phyloP scores from a whole-genome alignment of 2,329 filamentous ascomycete species.

The Diaporthe humulicola region DNA sequence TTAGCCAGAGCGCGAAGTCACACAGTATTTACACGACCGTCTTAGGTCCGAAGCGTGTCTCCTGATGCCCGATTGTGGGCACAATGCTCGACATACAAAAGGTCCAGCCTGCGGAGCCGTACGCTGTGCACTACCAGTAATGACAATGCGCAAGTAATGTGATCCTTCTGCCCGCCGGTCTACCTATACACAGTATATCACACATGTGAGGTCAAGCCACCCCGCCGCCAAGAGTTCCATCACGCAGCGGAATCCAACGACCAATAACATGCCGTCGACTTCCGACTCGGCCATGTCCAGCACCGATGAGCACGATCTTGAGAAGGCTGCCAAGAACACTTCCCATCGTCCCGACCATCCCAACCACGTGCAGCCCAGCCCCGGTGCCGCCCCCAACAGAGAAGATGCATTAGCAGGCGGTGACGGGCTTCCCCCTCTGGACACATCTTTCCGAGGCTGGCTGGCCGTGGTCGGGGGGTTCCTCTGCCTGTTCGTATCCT shows the following conservation, averaged over 20 bases:
- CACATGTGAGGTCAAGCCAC: background rate
- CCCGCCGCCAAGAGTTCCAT: background rate
- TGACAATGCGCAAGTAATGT: background rate
- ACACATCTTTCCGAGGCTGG: slow-evolving; percentile 65
- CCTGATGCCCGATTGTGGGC: background rate
- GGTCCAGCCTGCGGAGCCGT: background rate
- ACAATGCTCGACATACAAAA: background rate
- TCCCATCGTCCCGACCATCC: background rate
- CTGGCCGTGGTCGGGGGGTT: slow-evolving; percentile 57
- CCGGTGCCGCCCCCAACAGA: background rate
- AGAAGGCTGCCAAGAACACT: slow-evolving; percentile 3
- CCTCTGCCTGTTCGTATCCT: slow-evolving; percentile 53
- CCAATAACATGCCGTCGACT: background rate
- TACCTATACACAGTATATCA: slow-evolving; percentile 3
- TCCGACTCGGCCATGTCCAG: slow-evolving; percentile 5
- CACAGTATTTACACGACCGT: background rate
- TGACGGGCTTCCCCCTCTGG: slow-evolving; percentile 62
- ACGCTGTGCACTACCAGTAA: background rate
- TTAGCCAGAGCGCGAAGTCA: background rate
- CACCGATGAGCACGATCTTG: background rate
- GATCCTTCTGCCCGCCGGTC: background rate
- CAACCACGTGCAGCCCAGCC: background rate
- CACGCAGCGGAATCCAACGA: slow-evolving; percentile 10
- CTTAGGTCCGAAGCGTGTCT: background rate
- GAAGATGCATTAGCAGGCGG: slow-evolving; percentile 20